Conservation (phyloP, 2,329 filamentous ascomycete genomes). For the Leptodontidium sp. region DNA sequence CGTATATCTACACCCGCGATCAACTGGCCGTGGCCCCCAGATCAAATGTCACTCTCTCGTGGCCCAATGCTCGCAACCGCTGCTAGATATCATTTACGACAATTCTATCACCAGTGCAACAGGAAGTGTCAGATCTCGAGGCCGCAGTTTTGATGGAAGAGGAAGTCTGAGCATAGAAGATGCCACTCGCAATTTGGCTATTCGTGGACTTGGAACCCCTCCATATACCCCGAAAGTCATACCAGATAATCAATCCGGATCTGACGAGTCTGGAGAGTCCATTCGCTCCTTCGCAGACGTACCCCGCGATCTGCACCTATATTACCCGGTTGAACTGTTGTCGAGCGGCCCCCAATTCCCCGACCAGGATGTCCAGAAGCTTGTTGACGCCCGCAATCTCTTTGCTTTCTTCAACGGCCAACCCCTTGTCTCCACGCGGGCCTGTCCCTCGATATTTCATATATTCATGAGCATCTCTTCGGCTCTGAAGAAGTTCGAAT, state of each 20-base stretch:
- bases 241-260: conserved; percentile 33
- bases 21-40: conserved; percentile 60
- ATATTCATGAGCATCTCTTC: conserved; percentile 62
- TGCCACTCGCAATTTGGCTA: conserved; percentile 51
- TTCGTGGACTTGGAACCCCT: conserved; percentile 49
- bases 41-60: conserved; percentile 66
- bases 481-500: conserved; percentile 65
- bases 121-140: conserved; percentile 38
- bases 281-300: conserved; percentile 43
- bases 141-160: conserved; percentile 55
- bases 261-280: conserved; percentile 37
- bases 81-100: conserved; percentile 32
- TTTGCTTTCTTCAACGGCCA: conserved; percentile 72
- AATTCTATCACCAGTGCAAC: conserved; percentile 28
- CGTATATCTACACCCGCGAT: conserved; percentile 64
- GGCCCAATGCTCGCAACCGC: conserved; percentile 56
- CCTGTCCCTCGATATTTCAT: conserved; percentile 60
- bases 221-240: conserved; percentile 44
- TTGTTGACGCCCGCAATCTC: conserved; percentile 68
- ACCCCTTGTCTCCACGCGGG: conserved; percentile 65
- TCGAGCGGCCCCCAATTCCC: conserved; percentile 44
- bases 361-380: conserved; percentile 59
- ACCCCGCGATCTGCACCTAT: conserved; percentile 57
- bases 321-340: conserved; percentile 54
- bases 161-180: conserved; percentile 56